These are phyloP conservation scores for Porodaedalea pini DNA, from an alignment of 1,284 basidiomycete species.

Conservation along the genomic window DNA sequence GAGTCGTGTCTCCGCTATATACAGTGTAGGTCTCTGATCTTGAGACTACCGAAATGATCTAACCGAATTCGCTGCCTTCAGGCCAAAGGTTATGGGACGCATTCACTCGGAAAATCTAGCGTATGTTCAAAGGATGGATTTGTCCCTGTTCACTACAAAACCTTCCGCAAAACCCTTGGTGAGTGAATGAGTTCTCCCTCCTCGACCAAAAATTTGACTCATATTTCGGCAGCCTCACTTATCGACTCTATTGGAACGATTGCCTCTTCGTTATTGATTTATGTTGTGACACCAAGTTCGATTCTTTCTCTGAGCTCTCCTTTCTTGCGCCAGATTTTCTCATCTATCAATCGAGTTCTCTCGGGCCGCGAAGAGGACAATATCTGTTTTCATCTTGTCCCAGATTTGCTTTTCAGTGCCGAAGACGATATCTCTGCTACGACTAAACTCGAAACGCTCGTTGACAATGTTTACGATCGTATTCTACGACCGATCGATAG, in stretches of 20 bases:
- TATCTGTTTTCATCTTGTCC: constrained; percentile 64
- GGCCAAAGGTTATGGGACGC: constrained; percentile 58
- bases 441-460: constrained; percentile 42
- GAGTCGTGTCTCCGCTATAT: constrained; percentile 44
- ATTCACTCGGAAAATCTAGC: constrained; percentile 47
- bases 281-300: constrained; percentile 58
- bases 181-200: constrained; percentile 23
- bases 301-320: constrained; percentile 57
- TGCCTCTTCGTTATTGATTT: constrained; percentile 52
- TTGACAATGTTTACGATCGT: constrained; percentile 66
- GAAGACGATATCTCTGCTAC: constrained; percentile 38
- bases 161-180: constrained; percentile 63
- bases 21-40: constrained; percentile 47
- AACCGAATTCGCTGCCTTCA: constrained; percentile 29
- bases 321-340: constrained; percentile 60
- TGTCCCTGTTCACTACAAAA: constrained; percentile 58
- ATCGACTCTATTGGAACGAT: constrained; percentile 42
- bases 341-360: constrained; percentile 51
- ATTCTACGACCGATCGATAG: constrained; percentile 59
- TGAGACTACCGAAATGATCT: neutral
- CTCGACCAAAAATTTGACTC: neutral
- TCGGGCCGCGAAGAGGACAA: constrained; percentile 40
- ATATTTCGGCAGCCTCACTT: constrained; percentile 43
- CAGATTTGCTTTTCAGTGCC: constrained; percentile 53
- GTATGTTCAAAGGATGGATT: constrained; percentile 51